phyloP scores from a whole-genome alignment of 306 rosid species.

The Cucurbita argyrosperma region DNA sequence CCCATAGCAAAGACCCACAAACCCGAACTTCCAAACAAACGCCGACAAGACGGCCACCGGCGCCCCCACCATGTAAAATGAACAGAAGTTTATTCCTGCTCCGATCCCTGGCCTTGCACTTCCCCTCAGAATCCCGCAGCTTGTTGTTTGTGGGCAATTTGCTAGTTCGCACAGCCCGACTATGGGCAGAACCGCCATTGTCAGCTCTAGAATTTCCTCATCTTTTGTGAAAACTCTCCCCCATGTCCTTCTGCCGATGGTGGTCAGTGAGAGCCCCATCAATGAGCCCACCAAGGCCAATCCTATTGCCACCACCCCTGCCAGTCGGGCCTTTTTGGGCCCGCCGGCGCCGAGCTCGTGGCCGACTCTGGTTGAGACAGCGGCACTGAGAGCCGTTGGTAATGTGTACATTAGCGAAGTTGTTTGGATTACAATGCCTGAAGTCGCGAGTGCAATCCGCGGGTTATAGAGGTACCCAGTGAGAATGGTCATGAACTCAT shows the following conservation, averaged over 20 bases:
- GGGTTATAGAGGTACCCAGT: constrained; percentile 52
- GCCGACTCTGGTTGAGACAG: constrained; percentile 47
- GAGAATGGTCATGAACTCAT: constrained; percentile 49
- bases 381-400: constrained; percentile 40
- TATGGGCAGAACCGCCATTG: constrained; percentile 40
- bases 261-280: constrained; percentile 37
- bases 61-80: constrained; percentile 62
- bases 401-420: constrained; percentile 49
- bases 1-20: constrained; percentile 62
- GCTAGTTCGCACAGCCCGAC: constrained; percentile 51
- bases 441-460: constrained; percentile 29
- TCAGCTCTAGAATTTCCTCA: constrained; percentile 28
- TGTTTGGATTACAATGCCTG: constrained; percentile 51
- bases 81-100: constrained; percentile 38
- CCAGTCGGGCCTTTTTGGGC: constrained; percentile 31
- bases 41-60: constrained; percentile 41
- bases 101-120: constrained; percentile 62
- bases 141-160: constrained; percentile 56
- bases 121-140: constrained; percentile 56
- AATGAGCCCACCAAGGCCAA: constrained; percentile 29
- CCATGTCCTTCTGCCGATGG: constrained; percentile 40
- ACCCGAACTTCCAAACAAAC: constrained; percentile 32
- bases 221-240: constrained; percentile 50
- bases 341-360: constrained; percentile 46
- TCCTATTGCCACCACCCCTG: constrained; percentile 33